Evolutionary conservation across 2,329 filamentous ascomycete species (phyloP).

Genomic region (Fusarium piperis): DNA sequence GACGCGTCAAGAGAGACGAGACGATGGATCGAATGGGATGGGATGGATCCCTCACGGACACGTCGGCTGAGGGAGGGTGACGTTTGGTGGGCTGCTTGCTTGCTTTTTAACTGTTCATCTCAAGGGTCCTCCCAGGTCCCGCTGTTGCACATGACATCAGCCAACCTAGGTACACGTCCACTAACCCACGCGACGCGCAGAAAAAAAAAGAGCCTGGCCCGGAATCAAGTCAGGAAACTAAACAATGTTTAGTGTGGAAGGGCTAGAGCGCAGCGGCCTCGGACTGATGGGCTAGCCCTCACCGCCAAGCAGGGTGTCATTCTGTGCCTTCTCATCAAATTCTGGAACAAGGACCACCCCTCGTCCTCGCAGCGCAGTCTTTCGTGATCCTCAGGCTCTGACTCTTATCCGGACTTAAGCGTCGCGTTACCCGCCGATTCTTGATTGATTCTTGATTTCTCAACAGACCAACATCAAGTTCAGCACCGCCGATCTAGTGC

Average conservation of each 20-base stretch:
- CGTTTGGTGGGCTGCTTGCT: conserved; percentile 3
- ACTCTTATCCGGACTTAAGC: neutral
- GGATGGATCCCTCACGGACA: conserved; percentile 14
- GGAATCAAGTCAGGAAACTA: neutral
- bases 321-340: conserved; percentile 20
- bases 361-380: no score
- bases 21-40: conserved; percentile 10
- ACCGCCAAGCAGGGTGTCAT: conserved; percentile 29
- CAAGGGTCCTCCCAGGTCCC: conserved; percentile 14
- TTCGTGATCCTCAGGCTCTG: neutral
- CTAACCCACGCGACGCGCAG: conserved; percentile 20
- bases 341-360: conserved; percentile 20
- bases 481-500: conserved; percentile 13
- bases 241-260: neutral
- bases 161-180: neutral
- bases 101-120: conserved; percentile 3
- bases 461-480: conserved; percentile 6
- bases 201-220: neutral
- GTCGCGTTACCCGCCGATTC: neutral
- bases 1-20: conserved; percentile 10
- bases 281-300: conserved; percentile 17
- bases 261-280: neutral
- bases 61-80: conserved; percentile 14
- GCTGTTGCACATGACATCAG: conserved; percentile 35
- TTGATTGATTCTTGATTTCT: conserved; percentile 27